Base-by-base conservation (phyloP, 2,329 filamentous ascomycete species). In the Fusarium tuaranense region DNA sequence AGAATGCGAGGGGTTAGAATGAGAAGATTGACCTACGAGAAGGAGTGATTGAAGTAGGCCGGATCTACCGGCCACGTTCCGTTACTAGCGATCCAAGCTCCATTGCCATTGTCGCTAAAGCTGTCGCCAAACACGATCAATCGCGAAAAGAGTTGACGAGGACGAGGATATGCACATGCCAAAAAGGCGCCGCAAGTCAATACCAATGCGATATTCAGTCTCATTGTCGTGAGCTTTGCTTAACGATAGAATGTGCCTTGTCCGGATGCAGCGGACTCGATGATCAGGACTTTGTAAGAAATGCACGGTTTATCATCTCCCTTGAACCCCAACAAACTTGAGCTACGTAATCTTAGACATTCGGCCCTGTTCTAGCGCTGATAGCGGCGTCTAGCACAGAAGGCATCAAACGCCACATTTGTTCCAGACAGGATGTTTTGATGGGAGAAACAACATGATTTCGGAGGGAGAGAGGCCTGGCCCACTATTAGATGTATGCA, bases 61-160 rank as follows among this genome's bases (percentile, higher is more conserved):
- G 65, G 72, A 3, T 74, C 72, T 13, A n/a, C 59, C 6, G 72
- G 72, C 72, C 72, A 74, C 7, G 72, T 55, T 25, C 66, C 69
- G 14, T 74, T 73, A 27, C 72, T 74, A 3, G 18, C 72, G 14
- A 74, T 16, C 72, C 72, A 74, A 25, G 72, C 74, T 0, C 72
- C 72, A 48, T 74, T 73, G 12, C 72, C 72, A 8, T 74, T 73
- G 1, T 74, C 72, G 34, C 72, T 74, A 55, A 74, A 74, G 53
- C 72, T 74, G 10, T 74, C 72, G 6, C 72, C 72, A n/a, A 74
- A 73, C 10, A 74, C 72, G 18, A 74, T 57, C n/a, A 74, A 58
- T 0, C 72, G 70, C 0, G 66, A 63, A 0, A 60, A 64, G 4
- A 34, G 51, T 3, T 46, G n/a, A 0, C 41, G 20, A 4, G 34